Conservation (phyloP, 2,329 filamentous ascomycete species). For the Monosporascus sp. region DNA sequence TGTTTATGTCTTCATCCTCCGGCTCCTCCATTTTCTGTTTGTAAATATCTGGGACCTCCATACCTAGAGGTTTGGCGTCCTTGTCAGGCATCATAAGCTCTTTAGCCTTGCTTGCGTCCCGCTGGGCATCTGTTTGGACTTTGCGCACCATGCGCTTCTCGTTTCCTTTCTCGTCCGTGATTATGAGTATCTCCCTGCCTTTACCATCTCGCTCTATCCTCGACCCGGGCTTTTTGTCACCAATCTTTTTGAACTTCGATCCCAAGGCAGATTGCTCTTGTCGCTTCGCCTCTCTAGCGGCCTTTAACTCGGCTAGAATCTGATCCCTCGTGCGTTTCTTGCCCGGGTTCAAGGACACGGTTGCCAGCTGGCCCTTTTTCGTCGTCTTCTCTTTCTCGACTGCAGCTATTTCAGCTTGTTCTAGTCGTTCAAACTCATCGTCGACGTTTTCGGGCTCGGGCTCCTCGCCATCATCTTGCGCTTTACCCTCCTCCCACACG, state of each 20-base stretch:
- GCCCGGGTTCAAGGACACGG: conserved; percentile 44
- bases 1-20: conserved; percentile 54
- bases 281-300: conserved; percentile 53
- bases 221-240: conserved; percentile 46
- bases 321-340: conserved; percentile 62
- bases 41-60: conserved; percentile 60
- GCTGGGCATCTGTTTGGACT: conserved; percentile 32
- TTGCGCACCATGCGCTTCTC: conserved; percentile 62
- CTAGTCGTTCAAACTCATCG: conserved; percentile 58
- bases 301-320: conserved; percentile 63
- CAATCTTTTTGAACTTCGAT: conserved; percentile 61
- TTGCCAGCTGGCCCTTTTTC: conserved; percentile 59
- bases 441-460: conserved; percentile 49
- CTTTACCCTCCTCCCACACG: conserved; percentile 42
- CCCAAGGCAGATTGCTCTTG: conserved; percentile 48
- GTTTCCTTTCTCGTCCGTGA: conserved; percentile 60
- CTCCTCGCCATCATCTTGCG: conserved; percentile 24
- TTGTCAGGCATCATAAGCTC: conserved; percentile 49
- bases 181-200: conserved; percentile 59
- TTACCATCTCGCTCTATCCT: conserved; percentile 57
- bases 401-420: conserved; percentile 49
- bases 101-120: conserved; percentile 30
- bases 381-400: conserved; percentile 46
- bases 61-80: conserved; percentile 53
- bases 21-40: conserved; percentile 42